Evolutionary conservation across 1,284 basidiomycete species (phyloP), one percentile per base, ranked within the genome.

Genomic region (Cryptococcus neoformans): DNA sequence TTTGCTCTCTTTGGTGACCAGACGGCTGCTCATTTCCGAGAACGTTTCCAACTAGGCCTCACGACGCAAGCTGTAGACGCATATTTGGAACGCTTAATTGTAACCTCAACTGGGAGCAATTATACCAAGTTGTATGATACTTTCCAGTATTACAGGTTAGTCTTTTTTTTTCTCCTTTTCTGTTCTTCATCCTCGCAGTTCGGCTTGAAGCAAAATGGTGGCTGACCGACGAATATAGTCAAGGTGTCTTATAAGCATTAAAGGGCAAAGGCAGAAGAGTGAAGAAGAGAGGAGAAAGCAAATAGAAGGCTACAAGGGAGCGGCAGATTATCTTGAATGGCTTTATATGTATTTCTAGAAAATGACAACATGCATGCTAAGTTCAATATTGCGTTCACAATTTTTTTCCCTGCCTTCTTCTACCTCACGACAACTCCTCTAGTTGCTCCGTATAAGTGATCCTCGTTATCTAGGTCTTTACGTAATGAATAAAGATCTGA

Each of bases 121-220:
- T 96, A 92, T 87, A 95, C 92, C 42, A 82, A 90, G 60, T 75
- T 96, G 49, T 96, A 96, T 71, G 92, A 96, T 75, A 92, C 90
- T n/a, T 75, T 76, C 67, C 74, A 76, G 62, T 76, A 76, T 58
- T 76, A 76, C 62, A 68, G 66, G 70, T 71, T 46, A 63, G 68
- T 62, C 28, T 49, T 41, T 28, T 28, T 28, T 28, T n/a, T 39
- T 45, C 37, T 36, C 11, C 40, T 17, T 34, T 16, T 17, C 9
- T n/a, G 12, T 11, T 42, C 41, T 42, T 6, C 11, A 16, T 34
- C 41, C 44, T 28, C 38, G 8, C 21, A 10, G 34, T 11, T 8
- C 3, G 35, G 12, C 28, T 12, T 12, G 46, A 12, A 28, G 21
- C n/a, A 34, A 38, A 28, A 4, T 28, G 28, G 28, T 28, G 28